phyloP scores from a whole-genome alignment of 2,329 filamentous ascomycete genomes.

The Pseudopithomyces maydicus region DNA sequence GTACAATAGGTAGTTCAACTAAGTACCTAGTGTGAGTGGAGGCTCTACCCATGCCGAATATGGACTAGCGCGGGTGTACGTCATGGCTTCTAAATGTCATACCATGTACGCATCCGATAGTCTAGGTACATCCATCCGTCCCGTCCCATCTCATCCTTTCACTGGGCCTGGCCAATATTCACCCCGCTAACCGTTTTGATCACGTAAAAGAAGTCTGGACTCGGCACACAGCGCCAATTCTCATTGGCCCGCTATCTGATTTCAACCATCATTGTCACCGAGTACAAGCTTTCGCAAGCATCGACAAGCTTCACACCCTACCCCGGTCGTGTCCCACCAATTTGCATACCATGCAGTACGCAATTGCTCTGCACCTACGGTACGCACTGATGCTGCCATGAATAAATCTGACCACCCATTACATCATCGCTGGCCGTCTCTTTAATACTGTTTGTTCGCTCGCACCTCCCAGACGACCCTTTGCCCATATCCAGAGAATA shows the following conservation, averaged over 20 bases:
- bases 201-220: too few species aligned
- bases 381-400: neutral
- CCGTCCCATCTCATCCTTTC: too few species aligned
- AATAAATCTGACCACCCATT: constrained; percentile 3
- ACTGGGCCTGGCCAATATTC: neutral
- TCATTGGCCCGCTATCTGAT: neutral
- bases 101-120: too few species aligned
- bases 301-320: constrained; percentile 35
- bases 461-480: neutral
- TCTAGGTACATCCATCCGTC: too few species aligned
- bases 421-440: constrained; percentile 7
- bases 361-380: neutral
- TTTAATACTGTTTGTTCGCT: constrained; percentile 1
- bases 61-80: too few species aligned
- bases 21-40: too few species aligned
- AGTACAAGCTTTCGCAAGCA: constrained; percentile 39
- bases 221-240: neutral
- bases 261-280: neutral
- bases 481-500: neutral
- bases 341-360: too few species aligned
- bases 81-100: too few species aligned
- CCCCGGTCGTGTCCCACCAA: neutral
- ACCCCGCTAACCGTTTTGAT: too few species aligned
- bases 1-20: too few species aligned
- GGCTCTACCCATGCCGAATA: too few species aligned